Percentiles rank a stretch among this genome's conserved stretches.
phyloP scores from a whole-genome alignment of 129 eudicot genomes.

The Tagetes erecta region DNA sequence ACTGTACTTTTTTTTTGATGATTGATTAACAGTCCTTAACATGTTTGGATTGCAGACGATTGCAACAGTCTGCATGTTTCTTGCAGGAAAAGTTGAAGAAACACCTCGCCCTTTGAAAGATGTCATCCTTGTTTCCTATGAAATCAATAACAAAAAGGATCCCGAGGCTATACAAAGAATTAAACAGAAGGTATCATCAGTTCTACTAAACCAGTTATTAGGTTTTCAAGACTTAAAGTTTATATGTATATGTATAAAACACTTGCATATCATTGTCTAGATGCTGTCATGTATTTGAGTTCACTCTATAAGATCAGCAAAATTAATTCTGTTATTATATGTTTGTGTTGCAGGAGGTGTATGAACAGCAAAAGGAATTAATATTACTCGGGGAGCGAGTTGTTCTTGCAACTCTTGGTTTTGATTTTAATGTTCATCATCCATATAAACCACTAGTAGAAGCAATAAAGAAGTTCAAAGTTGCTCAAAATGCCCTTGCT shows the following conservation, averaged over 20 bases:
- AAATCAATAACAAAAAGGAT: constrained; percentile 88
- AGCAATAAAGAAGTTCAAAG: constrained; percentile 91
- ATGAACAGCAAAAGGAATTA: constrained; percentile 93
- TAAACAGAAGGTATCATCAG: constrained; percentile 75
- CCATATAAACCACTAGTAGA: constrained; percentile 96
- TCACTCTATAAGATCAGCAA: background rate
- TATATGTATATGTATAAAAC: background rate
- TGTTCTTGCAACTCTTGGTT: constrained; percentile 85
- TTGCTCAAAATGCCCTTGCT: constrained; percentile 93
- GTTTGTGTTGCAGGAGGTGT: constrained; percentile 72
- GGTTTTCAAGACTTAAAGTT: background rate
- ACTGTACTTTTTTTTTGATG: background rate
- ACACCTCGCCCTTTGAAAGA: constrained; percentile 95
- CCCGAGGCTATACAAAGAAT: constrained; percentile 86
- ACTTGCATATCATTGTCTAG: background rate
- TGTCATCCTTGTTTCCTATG: constrained; percentile 90
- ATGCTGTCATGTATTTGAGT: background rate
- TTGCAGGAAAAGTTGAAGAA: constrained; percentile 99
- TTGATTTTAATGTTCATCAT: constrained; percentile 81
- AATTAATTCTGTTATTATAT: background rate
- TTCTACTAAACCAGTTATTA: background rate
- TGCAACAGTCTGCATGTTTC: constrained; percentile 98
- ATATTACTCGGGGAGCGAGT: constrained; percentile 77
- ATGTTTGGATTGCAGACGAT: constrained; percentile 59
- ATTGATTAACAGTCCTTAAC: constrained; percentile 17